These are phyloP conservation scores for Mycena kentingensis DNA, from an alignment of 768 basidiomycete genomes.

Conservation along the genomic window DNA sequence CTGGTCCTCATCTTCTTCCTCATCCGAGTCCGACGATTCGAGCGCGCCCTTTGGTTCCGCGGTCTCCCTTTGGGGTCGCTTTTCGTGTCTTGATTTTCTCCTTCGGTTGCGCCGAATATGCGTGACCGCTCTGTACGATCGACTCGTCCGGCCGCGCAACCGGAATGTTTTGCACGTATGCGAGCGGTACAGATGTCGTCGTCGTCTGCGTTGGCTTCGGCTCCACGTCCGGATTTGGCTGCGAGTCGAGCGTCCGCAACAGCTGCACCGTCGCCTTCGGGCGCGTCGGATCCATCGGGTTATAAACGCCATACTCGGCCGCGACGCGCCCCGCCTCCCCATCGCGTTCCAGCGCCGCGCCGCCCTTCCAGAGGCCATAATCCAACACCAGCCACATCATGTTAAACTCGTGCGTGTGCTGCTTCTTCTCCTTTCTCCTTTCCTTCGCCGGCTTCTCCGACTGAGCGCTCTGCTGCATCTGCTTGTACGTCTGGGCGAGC, in stretches of 20 bases:
- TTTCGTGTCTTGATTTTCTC: slow-evolving; percentile 19
- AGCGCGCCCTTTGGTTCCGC: not conserved
- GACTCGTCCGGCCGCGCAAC: slow-evolving; percentile 10
- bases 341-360: slow-evolving; percentile 8
- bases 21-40: not conserved
- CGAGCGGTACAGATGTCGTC: too few species aligned
- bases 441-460: not conserved
- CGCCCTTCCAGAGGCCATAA: slow-evolving; percentile 9
- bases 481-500: too few species aligned
- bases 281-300: slow-evolving; percentile 12
- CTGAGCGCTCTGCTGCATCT: not conserved
- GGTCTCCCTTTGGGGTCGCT: not conserved
- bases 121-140: slow-evolving; percentile 11
- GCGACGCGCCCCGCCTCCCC: slow-evolving; percentile 15
- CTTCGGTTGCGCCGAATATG: slow-evolving; percentile 9
- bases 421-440: too few species aligned
- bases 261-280: slow-evolving; percentile 4
- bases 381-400: slow-evolving; percentile 9
- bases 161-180: slow-evolving; percentile 14
- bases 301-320: slow-evolving; percentile 12
- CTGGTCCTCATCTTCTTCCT: not conserved
- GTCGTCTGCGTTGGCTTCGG: not conserved
- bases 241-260: not conserved
- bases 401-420: too few species aligned
- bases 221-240: not conserved